Evolutionary conservation across 2,329 filamentous ascomycete species (phyloP), one percentile per base, ranked within the genome.

Genomic region (Camillea tinctor): DNA sequence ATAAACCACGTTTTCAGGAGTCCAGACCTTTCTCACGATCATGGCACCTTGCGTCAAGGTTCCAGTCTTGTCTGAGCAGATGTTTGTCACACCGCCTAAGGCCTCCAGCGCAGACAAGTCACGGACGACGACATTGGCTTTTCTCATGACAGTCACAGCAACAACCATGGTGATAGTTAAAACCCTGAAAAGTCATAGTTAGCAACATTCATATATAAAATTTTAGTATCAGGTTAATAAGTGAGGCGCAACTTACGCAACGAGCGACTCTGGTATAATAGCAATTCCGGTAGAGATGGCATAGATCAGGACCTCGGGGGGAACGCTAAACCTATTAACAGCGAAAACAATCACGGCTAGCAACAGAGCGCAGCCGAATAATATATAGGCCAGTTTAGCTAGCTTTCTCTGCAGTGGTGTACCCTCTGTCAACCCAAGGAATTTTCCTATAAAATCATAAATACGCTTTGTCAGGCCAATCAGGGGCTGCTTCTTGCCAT

Each of bases 371-470:
- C 90, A 87, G 52, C 83, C 87, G 70, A 94, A 93, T 2, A 95
- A 84, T 7, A 90, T 77, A 59, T 93, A 88, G 11, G 91, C 91
- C 61, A 95, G 81, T 67, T 90, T 90, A 61, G 89, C 89, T 55
- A 95, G 79, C 75, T 91, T 93, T 64, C 88, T 85, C 75, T 93
- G 90, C 54, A 95, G 79, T 2, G 91, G 91, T 1, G 91, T 95
- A 26, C 91, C 91, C 61, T 88, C 81, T 3, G 81, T 83, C 23
- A 86, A 71, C 54, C 83, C 86, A 56, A 89, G 80, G 66, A 88
- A 86, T 72, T 85, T 84, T 65, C 83, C 82, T 51, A 82, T 65
- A 19, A 79, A 74, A 66, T 82, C 79, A 59, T 80, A 82, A 26
- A 75, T 74, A 54, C 81, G 81, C 70, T 77, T 81, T 3, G 73